A percentile compares a stretch with the other conserved stretches of the same genome.
phyloP scores from a whole-genome alignment of 768 basidiomycete species.

The Tephrocybe sp. region DNA sequence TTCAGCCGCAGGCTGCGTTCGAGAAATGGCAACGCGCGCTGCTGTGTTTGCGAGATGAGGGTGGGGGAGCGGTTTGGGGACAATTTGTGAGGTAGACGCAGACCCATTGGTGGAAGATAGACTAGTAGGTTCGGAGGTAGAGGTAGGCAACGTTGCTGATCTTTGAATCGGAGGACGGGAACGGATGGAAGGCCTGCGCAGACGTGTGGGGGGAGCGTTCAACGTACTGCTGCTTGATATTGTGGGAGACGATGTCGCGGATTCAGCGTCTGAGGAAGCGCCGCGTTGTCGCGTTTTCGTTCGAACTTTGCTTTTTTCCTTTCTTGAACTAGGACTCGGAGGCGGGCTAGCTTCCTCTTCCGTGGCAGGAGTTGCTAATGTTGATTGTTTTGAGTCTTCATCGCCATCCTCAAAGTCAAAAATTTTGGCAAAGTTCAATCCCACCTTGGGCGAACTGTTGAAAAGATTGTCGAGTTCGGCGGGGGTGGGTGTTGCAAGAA shows the following conservation, averaged over 20 bases:
- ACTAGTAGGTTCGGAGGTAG: slow-evolving; percentile 40
- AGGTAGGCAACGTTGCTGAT: slow-evolving; percentile 28
- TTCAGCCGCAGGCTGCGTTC: slow-evolving; percentile 36
- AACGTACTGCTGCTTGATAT: slow-evolving; percentile 11
- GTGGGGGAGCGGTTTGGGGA: slow-evolving; percentile 42
- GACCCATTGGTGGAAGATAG: slow-evolving; percentile 19
- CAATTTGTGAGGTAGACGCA: slow-evolving; percentile 20
- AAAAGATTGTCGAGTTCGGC: slow-evolving; percentile 68
- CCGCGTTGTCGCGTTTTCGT: slow-evolving; percentile 19
- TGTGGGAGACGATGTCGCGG: slow-evolving; percentile 19
- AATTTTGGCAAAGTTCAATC: slow-evolving; percentile 75
- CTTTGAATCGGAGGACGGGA: slow-evolving; percentile 29
- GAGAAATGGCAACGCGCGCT: slow-evolving; percentile 22
- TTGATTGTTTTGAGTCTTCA: slow-evolving; percentile 24
- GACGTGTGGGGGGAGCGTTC: slow-evolving; percentile 40
- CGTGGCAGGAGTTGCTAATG: slow-evolving; percentile 22
- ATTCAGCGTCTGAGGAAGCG: slow-evolving; percentile 20
- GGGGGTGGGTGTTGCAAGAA: slow-evolving; percentile 69
- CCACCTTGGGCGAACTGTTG: slow-evolving; percentile 66
- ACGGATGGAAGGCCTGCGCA: slow-evolving; percentile 60
- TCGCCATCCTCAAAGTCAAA: slow-evolving; percentile 64
- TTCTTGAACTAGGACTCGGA: slow-evolving; percentile 48
- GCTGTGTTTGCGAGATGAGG: slow-evolving; percentile 35
- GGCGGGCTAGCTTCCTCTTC: slow-evolving; percentile 36
- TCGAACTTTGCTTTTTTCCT: slow-evolving; percentile 35